These are phyloP conservation scores for Micractinium conductrix DNA, from an alignment of 139 green algal genomes.

Conservation along the genomic window DNA sequence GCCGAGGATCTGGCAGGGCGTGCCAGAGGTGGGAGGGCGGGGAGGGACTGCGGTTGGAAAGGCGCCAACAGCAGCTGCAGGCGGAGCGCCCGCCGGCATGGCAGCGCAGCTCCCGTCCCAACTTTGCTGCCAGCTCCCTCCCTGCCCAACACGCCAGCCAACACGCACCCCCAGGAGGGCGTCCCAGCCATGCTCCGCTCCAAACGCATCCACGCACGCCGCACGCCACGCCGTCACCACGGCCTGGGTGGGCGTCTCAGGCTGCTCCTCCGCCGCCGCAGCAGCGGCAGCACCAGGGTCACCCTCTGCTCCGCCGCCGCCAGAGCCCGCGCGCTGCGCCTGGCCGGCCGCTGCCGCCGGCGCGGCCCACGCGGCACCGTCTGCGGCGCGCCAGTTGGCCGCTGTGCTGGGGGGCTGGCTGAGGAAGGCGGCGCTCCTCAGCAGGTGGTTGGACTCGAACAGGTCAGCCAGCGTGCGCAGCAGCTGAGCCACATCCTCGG, in stretches of 20 bases:
- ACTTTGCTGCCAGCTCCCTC: too few relatives aligned
- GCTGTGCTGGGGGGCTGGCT: neutral
- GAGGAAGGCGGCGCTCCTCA: neutral
- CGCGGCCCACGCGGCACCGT: neutral
- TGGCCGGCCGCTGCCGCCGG: neutral
- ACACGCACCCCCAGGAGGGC: slow-evolving; percentile 15
- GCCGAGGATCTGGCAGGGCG: neutral
- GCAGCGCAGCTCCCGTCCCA: too few relatives aligned
- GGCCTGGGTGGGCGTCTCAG: neutral
- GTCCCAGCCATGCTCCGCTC: neutral
- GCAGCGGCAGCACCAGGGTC: neutral
- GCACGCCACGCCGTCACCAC: neutral
- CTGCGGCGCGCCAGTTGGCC: neutral
- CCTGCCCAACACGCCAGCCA: too few relatives aligned
- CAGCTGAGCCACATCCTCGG: neutral
- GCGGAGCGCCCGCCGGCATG: too few relatives aligned
- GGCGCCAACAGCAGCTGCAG: too few relatives aligned
- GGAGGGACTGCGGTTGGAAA: too few relatives aligned
- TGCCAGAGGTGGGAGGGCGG: neutral
- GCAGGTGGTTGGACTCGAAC: neutral
- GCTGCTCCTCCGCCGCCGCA: neutral
- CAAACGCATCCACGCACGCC: neutral
- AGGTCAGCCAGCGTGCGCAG: neutral
- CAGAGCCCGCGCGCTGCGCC: neutral
- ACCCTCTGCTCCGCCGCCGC: neutral